phyloP scores from a whole-genome alignment of 805 yeast genomes.

The Myxozyma nipponensis region DNA sequence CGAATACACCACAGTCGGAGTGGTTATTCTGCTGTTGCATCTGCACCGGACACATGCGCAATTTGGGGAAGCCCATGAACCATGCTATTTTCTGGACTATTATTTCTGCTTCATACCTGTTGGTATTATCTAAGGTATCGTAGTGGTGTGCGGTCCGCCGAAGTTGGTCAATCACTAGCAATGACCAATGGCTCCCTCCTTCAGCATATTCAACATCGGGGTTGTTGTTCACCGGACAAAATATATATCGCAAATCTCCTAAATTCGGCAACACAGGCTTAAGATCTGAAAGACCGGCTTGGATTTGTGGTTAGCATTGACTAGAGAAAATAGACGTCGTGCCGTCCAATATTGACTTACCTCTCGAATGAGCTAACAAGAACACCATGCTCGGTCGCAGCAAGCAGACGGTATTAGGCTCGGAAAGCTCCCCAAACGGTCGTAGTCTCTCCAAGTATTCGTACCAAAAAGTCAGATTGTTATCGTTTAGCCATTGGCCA shows the following conservation, averaged over 20 bases:
- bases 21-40: constrained; percentile 28
- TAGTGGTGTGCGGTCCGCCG: constrained; percentile 46
- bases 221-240: constrained; percentile 65
- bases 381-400: constrained; percentile 63
- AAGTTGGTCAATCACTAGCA: constrained; percentile 50
- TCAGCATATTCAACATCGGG: constrained; percentile 56
- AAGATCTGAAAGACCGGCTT: constrained; percentile 40
- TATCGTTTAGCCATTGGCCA: constrained; percentile 73
- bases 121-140: constrained; percentile 54
- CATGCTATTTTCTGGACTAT: constrained; percentile 37
- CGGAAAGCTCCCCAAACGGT: constrained; percentile 2
- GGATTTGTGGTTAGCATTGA: background rate
- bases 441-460: constrained; percentile 48
- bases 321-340: background rate
- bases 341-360: constrained; percentile 11
- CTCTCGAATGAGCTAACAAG: constrained; percentile 46
- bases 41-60: constrained; percentile 6
- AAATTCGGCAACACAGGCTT: constrained; percentile 47
- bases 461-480: constrained; percentile 59
- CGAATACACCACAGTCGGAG: constrained; percentile 31
- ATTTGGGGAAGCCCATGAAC: constrained; percentile 14
- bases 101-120: constrained; percentile 39
- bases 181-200: constrained; percentile 76
- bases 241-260: constrained; percentile 48
- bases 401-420: constrained; percentile 29